Evolutionary conservation across 345 rosid species (phyloP).

Genomic region (Gossypium anomalum): DNA sequence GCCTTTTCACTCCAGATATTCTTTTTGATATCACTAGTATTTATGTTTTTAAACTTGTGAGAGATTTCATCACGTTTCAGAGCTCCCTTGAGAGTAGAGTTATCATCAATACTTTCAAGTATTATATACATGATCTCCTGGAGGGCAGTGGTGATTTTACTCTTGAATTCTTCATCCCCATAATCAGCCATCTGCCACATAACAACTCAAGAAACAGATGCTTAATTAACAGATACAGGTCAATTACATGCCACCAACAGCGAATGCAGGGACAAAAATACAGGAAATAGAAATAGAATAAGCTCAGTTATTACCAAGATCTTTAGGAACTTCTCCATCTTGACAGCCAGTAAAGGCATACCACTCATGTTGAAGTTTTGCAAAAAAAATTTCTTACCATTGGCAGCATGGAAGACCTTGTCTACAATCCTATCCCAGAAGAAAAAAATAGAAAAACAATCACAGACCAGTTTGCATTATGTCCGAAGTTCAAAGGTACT

Average conservation of each 20-base stretch:
- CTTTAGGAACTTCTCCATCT: conserved; percentile 63
- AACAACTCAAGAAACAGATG: conserved; percentile 5
- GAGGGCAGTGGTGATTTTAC: conserved; percentile 72
- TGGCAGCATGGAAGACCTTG: not conserved
- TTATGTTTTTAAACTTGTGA: conserved; percentile 58
- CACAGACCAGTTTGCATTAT: not conserved
- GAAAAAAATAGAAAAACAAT: conserved; percentile 3
- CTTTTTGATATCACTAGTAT: conserved; percentile 24
- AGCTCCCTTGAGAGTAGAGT: conserved; percentile 40
- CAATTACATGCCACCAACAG: not conserved
- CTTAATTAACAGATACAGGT: not conserved
- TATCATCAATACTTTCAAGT: conserved; percentile 64
- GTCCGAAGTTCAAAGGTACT: not conserved
- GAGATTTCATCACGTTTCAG: conserved; percentile 19
- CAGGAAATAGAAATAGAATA: not conserved
- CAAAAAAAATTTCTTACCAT: conserved; percentile 29
- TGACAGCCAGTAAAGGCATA: conserved; percentile 69
- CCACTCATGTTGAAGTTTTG: conserved; percentile 55
- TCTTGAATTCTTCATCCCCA: conserved; percentile 39
- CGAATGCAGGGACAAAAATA: not conserved
- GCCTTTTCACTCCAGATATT: conserved; percentile 73
- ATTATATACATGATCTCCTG: conserved; percentile 80
- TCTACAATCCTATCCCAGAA: conserved; percentile 3
- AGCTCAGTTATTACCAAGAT: conserved; percentile 48
- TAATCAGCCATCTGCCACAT: conserved; percentile 41